Evolutionary conservation across 352 stramenopile species (phyloP).

Genomic region (Phytophthora foliorum): DNA sequence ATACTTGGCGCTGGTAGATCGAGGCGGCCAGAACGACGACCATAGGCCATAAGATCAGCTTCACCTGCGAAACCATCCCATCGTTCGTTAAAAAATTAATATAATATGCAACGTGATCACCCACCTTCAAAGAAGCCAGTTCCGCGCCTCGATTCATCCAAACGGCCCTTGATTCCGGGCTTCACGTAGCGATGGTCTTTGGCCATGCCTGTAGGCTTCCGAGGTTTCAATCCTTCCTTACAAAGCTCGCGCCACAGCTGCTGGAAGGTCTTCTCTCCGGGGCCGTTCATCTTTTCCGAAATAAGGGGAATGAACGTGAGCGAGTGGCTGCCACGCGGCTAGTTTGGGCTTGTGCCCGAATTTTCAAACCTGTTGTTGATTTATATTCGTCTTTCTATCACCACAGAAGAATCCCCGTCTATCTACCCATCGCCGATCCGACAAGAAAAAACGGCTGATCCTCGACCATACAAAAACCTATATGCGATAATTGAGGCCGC

Average conservation of each 20-base stretch:
- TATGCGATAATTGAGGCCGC: too few relatives aligned
- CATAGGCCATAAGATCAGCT: constrained; percentile 14
- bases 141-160: not conserved
- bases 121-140: constrained; percentile 5
- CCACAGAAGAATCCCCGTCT: not conserved
- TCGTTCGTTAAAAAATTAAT: too few relatives aligned
- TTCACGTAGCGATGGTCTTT: not conserved
- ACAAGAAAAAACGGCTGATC: too few relatives aligned
- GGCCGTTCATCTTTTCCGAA: too few relatives aligned
- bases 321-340: not conserved
- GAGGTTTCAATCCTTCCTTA: not conserved
- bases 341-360: too few relatives aligned
- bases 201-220: not conserved
- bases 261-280: constrained; percentile 9
- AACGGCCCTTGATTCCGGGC: not conserved
- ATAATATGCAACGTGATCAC: too few relatives aligned
- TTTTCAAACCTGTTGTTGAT: too few relatives aligned
- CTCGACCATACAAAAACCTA: too few relatives aligned
- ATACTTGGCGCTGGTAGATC: not conserved
- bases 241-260: not conserved
- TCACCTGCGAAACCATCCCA: too few relatives aligned
- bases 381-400: not conserved
- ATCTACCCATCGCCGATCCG: too few relatives aligned
- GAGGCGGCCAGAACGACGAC: not conserved
- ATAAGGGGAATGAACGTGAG: too few relatives aligned